These are phyloP conservation scores for Trichoderma endophyticum DNA, from an alignment of 2,329 filamentous ascomycete genomes.

Conservation along the genomic window DNA sequence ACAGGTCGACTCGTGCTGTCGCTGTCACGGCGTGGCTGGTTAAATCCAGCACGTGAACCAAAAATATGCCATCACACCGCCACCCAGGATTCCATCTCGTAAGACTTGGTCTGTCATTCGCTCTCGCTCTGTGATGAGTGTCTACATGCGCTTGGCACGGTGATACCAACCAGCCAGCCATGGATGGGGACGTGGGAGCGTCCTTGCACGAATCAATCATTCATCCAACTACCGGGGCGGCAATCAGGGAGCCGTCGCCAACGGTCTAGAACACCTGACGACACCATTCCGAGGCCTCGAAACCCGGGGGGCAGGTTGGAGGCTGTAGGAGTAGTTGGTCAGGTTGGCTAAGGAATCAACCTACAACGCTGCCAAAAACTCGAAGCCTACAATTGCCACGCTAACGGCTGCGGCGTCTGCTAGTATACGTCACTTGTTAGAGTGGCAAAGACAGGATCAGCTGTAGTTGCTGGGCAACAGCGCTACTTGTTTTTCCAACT, in stretches of 20 bases:
- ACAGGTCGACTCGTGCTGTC: background rate
- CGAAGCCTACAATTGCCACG: background rate
- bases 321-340: background rate
- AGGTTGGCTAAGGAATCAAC: background rate
- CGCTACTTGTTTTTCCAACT: background rate
- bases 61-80: conserved; percentile 7
- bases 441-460: background rate
- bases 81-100: background rate
- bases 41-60: conserved; percentile 4
- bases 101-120: background rate
- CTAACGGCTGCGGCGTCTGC: background rate
- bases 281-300: background rate
- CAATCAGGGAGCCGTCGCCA: background rate
- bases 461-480: background rate
- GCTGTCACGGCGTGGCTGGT: background rate
- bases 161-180: background rate
- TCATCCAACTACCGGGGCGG: background rate
- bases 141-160: background rate
- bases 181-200: background rate
- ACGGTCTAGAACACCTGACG: background rate
- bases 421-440: background rate
- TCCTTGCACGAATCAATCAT: background rate
- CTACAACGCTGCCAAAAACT: background rate
- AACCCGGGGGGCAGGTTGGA: background rate
- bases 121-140: background rate